phyloP scores from a whole-genome alignment of 2,329 filamentous ascomycete species.

The Fusarium palustre region DNA sequence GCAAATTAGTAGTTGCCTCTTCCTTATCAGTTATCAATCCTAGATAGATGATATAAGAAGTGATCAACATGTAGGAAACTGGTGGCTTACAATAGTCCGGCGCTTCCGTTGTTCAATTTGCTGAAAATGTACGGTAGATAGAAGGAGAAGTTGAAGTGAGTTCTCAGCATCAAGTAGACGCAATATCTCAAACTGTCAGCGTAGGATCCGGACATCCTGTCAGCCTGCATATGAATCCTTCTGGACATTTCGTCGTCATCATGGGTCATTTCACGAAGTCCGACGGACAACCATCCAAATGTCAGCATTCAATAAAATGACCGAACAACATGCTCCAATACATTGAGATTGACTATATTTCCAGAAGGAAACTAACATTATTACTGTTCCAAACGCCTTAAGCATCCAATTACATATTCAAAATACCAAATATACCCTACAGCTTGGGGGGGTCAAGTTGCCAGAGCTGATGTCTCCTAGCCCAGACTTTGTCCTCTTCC shows the following conservation, averaged over 20 bases:
- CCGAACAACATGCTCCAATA: fast-evolving
- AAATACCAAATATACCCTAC: neutral
- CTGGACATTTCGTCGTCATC: too few relatives aligned
- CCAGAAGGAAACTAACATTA: fast-evolving
- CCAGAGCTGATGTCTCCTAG: neutral
- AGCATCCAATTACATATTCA: neutral
- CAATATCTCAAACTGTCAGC: neutral
- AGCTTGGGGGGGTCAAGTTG: neutral
- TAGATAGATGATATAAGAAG: too few relatives aligned
- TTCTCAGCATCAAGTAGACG: neutral
- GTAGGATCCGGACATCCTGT: neutral
- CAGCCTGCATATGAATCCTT: neutral
- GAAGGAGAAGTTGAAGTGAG: neutral
- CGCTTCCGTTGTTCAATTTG: too few relatives aligned
- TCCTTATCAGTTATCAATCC: too few relatives aligned
- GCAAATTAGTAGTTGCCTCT: too few relatives aligned
- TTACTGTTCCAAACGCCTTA: neutral
- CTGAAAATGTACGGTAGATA: too few relatives aligned
- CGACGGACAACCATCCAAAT: too few relatives aligned
- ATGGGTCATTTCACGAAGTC: too few relatives aligned
- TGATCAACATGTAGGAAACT: too few relatives aligned
- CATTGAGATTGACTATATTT: neutral
- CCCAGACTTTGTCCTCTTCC: neutral
- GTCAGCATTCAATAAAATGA: too few relatives aligned
- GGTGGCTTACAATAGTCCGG: too few relatives aligned